A percentile compares a stretch with the other conserved stretches of the same genome.
phyloP scores from a whole-genome alignment of 768 basidiomycete genomes.

The Stropharia rugosoannulata region DNA sequence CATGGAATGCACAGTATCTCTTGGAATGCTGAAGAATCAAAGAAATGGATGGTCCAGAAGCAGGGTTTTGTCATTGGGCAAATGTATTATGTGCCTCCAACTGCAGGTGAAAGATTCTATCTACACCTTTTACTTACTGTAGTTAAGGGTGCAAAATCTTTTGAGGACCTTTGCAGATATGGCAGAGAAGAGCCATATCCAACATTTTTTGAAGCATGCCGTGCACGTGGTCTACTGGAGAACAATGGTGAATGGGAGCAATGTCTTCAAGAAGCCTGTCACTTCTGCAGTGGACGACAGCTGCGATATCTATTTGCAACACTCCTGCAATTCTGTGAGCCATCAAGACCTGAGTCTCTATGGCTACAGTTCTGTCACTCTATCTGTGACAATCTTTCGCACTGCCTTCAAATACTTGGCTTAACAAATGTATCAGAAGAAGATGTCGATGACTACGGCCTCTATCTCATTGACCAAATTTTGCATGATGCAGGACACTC shows the following conservation, averaged over 20 bases:
- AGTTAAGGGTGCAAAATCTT: conserved; percentile 32
- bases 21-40: not conserved
- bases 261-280: conserved; percentile 32
- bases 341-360: conserved; percentile 26
- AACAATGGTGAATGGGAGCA: conserved; percentile 45
- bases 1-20: not conserved
- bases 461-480: conserved; percentile 25
- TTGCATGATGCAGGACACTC: conserved; percentile 21
- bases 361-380: conserved; percentile 33
- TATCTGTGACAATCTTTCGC: conserved; percentile 40
- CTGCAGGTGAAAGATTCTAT: conserved; percentile 38
- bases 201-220: conserved; percentile 40
- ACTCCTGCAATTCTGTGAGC: conserved; percentile 28
- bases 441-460: conserved; percentile 40
- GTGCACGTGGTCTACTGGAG: conserved; percentile 40
- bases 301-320: conserved; percentile 38
- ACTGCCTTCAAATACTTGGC: conserved; percentile 25
- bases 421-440: conserved; percentile 26
- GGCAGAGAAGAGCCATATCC: conserved; percentile 16
- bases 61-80: conserved; percentile 34
- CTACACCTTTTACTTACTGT: conserved; percentile 38
- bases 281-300: conserved; percentile 34
- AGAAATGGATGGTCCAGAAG: conserved; percentile 29
- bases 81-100: conserved; percentile 38
- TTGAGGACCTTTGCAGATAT: conserved; percentile 20